Percentiles rank a stretch among this genome's conserved stretches.
Evolutionary conservation across 148 eudicot species (phyloP).

Genomic region (Diospyros kaki): DNA sequence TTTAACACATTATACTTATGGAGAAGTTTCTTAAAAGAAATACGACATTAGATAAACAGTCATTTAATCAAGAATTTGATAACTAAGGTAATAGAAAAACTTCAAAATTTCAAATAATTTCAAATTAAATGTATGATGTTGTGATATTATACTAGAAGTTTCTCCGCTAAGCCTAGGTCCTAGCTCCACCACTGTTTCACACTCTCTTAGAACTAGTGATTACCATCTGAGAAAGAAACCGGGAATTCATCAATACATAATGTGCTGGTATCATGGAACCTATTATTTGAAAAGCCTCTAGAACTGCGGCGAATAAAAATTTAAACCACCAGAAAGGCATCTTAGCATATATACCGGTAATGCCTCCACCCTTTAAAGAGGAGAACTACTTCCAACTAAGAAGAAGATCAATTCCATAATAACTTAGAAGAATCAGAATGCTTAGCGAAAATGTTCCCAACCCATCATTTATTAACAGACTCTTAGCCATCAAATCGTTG

Average conservation of each 20-base stretch:
- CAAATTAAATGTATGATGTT: too few relatives aligned
- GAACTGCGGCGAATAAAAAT: not conserved
- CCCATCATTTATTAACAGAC: not conserved
- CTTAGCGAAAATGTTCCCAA: not conserved
- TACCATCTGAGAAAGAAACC: not conserved
- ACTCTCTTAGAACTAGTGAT: not conserved
- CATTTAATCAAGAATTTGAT: too few relatives aligned
- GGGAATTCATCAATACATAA: not conserved
- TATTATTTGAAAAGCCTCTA: not conserved
- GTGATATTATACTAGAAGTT: too few relatives aligned
- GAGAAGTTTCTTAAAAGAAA: too few relatives aligned
- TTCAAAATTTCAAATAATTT: too few relatives aligned
- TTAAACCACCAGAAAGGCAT: not conserved
- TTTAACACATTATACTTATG: too few relatives aligned
- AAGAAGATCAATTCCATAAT: not conserved
- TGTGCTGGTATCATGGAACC: slow-evolving; percentile 1
- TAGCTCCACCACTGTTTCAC: too few relatives aligned
- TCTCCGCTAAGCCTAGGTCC: too few relatives aligned
- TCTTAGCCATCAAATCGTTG: not conserved
- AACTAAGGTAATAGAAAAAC: too few relatives aligned
- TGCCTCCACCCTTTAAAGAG: not conserved
- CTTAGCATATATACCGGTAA: not conserved
- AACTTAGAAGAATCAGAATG: slow-evolving; percentile 4
- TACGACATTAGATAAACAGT: too few relatives aligned
- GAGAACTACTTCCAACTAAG: slow-evolving; percentile 2